Percentiles rank a stretch among this genome's conserved stretches.
These are phyloP conservation scores for Penicillium coffeae DNA, from an alignment of 495 filamentous ascomycete species.

Conservation along the genomic window DNA sequence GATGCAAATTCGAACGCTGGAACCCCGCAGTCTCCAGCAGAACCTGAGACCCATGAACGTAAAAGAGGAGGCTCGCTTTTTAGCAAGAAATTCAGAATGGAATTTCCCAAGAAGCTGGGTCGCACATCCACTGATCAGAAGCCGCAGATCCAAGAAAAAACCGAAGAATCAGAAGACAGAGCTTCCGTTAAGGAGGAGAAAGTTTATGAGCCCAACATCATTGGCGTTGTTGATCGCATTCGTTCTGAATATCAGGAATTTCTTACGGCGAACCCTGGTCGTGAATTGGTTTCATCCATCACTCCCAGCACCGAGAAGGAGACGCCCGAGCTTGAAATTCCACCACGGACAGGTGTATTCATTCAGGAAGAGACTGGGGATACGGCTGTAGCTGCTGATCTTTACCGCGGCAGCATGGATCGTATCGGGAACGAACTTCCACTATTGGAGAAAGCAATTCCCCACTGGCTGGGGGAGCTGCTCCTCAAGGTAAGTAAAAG, in stretches of 20 bases:
- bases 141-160: slow-evolving; percentile 67
- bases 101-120: slow-evolving; percentile 73
- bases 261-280: slow-evolving; percentile 50
- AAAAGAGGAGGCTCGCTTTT: slow-evolving; percentile 71
- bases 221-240: slow-evolving; percentile 74
- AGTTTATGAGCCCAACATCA: slow-evolving; percentile 77
- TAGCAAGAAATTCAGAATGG: slow-evolving; percentile 83
- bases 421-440: slow-evolving; percentile 74
- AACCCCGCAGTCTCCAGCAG: slow-evolving; percentile 54
- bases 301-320: slow-evolving; percentile 76
- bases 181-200: slow-evolving; percentile 64
- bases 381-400: slow-evolving; percentile 84
- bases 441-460: slow-evolving; percentile 76
- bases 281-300: slow-evolving; percentile 59
- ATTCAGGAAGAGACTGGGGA: slow-evolving; percentile 90
- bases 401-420: slow-evolving; percentile 84
- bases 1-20: slow-evolving; percentile 45
- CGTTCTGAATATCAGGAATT: slow-evolving; percentile 74
- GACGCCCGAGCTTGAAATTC: slow-evolving; percentile 79
- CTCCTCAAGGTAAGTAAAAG: slow-evolving; percentile 59
- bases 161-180: slow-evolving; percentile 68
- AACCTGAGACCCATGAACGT: slow-evolving; percentile 66
- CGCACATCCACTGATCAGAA: slow-evolving; percentile 75
- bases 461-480: slow-evolving; percentile 90
- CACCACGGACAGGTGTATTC: slow-evolving; percentile 75